Evolutionary conservation across 163 green algal species (phyloP), one percentile per base, ranked within the genome.

Genomic region (Scenedesmus sp.): DNA sequence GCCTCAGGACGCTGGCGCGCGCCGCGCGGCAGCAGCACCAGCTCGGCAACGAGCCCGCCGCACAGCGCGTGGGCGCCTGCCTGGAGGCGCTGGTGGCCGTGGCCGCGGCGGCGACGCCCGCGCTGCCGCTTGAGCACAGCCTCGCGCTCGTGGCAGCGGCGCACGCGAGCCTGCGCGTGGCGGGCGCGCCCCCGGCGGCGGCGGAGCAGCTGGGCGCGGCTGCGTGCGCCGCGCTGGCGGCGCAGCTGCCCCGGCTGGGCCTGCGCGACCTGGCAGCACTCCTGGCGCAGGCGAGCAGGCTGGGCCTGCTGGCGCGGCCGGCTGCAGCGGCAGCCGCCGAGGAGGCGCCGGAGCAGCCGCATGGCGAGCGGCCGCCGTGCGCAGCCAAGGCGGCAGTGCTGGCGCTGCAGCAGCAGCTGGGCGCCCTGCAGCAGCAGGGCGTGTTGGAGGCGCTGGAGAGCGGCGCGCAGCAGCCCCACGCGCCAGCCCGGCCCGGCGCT

Each of bases 191-290:
- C n/a, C n/a, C n/a, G n/a, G n/a, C n/a, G n/a, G n/a, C n/a, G n/a
- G n/a, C n/a, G n/a, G n/a, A 45, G 63, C 63, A 69, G 60, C 28
- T 58, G 63, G 69, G 24, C 57, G 53, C 39, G 56, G 53, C 36
- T 67, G 26, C n/a, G 36, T 13, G 24, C n/a, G 13, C 33, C n/a
- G n/a, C 44, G 33, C 42, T 63, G 58, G 20, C 44, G 54, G 53
- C 66, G 54, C 54, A 60, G 33, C 24, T 77, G n/a, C 69, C 69
- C n/a, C 47, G 28, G 3, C 17, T 58, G 22, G 22, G 24, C 7
- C 5, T 77, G 5, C 26, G 20, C 2, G 11, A 77, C 13, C 36
- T 77, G 20, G 69, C 69, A 31, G 36, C 22, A 20, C 50, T 67
- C 53, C 54, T 77, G 54, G 29, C 44, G 26, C 26, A 42, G 45